These are phyloP conservation scores for Aspergillus vadensis DNA, from an alignment of 2,329 filamentous ascomycete genomes.

Conservation along the genomic window DNA sequence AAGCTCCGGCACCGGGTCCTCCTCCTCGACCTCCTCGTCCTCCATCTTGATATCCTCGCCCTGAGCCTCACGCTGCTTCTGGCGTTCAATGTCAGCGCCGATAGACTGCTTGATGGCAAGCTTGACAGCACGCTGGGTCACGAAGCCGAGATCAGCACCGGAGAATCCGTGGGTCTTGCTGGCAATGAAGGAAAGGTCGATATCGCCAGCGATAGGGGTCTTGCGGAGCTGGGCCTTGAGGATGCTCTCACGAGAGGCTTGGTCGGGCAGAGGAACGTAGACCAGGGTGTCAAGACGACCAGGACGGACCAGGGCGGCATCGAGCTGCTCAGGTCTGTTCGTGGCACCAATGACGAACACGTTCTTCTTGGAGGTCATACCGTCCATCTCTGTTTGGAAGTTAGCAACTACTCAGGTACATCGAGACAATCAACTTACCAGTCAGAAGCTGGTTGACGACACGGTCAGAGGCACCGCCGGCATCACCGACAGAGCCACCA, in stretches of 20 bases:
- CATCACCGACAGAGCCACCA: slow-evolving; percentile 94
- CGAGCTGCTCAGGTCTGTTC: slow-evolving; percentile 97
- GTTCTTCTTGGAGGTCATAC: slow-evolving; percentile 99
- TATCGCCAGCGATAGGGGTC: slow-evolving; percentile 85
- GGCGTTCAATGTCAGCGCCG: slow-evolving; percentile 79
- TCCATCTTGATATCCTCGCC: slow-evolving; percentile 77
- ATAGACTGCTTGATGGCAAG: slow-evolving; percentile 99
- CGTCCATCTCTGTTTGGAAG: slow-evolving; percentile 78
- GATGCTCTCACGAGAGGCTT: slow-evolving; percentile 84
- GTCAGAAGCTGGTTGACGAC: slow-evolving; percentile 99
- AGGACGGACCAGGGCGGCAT: slow-evolving; percentile 95
- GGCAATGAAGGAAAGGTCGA: slow-evolving; percentile 89
- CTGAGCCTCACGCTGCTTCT: slow-evolving; percentile 83
- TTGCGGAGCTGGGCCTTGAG: slow-evolving; percentile 96
- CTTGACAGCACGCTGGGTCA: slow-evolving; percentile 98
- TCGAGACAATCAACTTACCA: slow-evolving; percentile 58
- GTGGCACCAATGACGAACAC: slow-evolving; percentile 99
- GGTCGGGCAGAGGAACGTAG: slow-evolving; percentile 95
- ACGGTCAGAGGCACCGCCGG: slow-evolving; percentile 97
- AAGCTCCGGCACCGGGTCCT: slow-evolving; percentile 93
- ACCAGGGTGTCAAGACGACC: slow-evolving; percentile 98
- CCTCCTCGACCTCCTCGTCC: slow-evolving; percentile 59
- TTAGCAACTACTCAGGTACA: slow-evolving; percentile 44
- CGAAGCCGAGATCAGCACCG: slow-evolving; percentile 98
- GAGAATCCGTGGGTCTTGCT: slow-evolving; percentile 98